A percentile compares a stretch with the other conserved stretches of the same genome.
phyloP scores from a whole-genome alignment of 2,329 filamentous ascomycete genomes.

The Golovinomyces cichoracearum region DNA sequence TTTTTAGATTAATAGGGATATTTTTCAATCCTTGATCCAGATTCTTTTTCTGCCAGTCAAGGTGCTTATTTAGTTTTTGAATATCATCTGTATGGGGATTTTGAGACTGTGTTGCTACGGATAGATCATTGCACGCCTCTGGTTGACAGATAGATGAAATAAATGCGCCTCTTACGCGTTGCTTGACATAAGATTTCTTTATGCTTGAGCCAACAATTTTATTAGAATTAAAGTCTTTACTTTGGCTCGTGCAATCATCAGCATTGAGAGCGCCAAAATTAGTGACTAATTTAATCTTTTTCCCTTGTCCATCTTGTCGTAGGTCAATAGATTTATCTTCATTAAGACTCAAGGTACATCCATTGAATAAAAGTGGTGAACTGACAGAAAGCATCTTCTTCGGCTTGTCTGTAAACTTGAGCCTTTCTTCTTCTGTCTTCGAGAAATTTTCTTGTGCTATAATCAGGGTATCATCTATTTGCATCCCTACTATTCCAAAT shows the following conservation, averaged over 20 bases:
- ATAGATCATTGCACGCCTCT: slow-evolving; percentile 3
- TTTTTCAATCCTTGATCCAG: neutral
- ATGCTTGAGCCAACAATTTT: too few species aligned
- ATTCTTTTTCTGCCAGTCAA: neutral
- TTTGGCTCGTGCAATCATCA: too few species aligned
- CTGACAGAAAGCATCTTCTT: neutral
- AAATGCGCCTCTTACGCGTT: neutral
- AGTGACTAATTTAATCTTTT: neutral
- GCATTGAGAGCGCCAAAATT: too few species aligned
- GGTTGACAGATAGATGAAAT: neutral
- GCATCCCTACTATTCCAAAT: slow-evolving; percentile 2
- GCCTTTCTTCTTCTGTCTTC: neutral
- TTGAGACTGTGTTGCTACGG: neutral
- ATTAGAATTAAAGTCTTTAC: too few species aligned
- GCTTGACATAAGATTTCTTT: neutral
- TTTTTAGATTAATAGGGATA: neutral
- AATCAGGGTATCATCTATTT: slow-evolving; percentile 3
- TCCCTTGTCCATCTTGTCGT: neutral
- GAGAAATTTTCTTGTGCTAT: neutral
- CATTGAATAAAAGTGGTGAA: neutral
- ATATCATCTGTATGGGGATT: neutral
- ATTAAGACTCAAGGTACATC: neutral
- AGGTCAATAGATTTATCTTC: neutral
- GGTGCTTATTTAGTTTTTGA: neutral
- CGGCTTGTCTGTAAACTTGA: neutral